phyloP scores from a whole-genome alignment of 129 eudicot genomes.

The Chrysanthemum makinoi region DNA sequence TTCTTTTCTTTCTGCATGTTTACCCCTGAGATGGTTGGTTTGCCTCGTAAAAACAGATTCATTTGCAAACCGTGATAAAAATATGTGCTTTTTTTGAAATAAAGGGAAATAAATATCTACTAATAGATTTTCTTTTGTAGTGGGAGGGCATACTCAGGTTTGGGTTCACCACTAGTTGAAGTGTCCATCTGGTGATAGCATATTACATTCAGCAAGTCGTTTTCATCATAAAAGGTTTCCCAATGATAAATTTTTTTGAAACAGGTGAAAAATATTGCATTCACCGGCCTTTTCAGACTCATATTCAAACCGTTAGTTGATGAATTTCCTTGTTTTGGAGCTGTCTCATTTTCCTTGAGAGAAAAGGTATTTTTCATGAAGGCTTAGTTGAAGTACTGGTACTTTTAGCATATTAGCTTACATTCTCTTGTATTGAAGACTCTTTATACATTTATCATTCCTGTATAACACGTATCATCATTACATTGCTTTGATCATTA shows the following conservation, averaged over 20 bases:
- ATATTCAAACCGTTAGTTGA: conserved; percentile 84
- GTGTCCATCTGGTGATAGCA: background rate
- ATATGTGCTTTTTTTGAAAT: no score
- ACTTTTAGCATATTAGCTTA: background rate
- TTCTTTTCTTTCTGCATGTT: no score
- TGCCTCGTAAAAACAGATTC: no score
- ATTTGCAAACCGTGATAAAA: no score
- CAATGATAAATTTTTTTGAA: conserved; percentile 15
- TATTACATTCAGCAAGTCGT: background rate
- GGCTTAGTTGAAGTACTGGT: background rate
- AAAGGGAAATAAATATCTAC: no score
- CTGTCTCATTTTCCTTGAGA: conserved; percentile 72
- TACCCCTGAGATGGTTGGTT: no score
- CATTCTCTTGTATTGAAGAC: background rate
- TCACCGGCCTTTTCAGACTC: conserved; percentile 87
- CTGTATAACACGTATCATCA: background rate
- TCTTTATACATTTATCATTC: conserved; percentile 2
- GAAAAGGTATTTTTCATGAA: conserved; percentile 59
- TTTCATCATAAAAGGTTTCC: background rate
- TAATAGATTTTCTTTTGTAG: no score
- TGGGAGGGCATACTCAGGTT: background rate
- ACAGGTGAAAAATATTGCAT: conserved; percentile 85
- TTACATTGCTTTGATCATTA: background rate
- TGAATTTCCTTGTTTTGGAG: conserved; percentile 96
- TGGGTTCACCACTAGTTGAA: background rate